phyloP scores from a whole-genome alignment of 2,329 filamentous ascomycete genomes.

The Trichoderma cornu-damae region DNA sequence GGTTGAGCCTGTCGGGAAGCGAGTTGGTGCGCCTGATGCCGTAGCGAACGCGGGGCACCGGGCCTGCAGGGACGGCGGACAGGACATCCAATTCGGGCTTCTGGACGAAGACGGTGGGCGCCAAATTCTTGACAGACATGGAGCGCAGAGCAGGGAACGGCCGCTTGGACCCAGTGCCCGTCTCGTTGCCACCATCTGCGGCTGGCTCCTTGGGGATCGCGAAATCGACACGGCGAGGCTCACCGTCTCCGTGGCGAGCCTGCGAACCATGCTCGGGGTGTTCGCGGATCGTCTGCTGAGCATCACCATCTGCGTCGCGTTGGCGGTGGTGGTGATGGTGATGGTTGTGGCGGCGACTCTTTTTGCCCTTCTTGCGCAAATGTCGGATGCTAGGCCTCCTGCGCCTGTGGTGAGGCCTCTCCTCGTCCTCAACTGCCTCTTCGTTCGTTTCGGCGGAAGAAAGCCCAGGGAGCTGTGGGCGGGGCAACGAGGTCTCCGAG shows the following conservation, averaged over 20 bases:
- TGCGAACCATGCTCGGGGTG: conserved; percentile 12
- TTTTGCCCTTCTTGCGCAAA: conserved; percentile 42
- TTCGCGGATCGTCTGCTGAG: conserved; percentile 32
- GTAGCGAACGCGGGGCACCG: conserved; percentile 53
- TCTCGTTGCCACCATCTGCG: conserved; percentile 28
- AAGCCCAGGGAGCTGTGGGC: conserved; percentile 34
- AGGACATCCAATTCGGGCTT: conserved; percentile 30
- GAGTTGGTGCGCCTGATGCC: conserved; percentile 71
- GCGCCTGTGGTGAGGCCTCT: conserved; percentile 29
- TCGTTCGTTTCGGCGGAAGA: conserved; percentile 38
- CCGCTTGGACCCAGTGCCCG: conserved; percentile 29
- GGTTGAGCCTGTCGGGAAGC: conserved; percentile 59
- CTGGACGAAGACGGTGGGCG: conserved; percentile 64
- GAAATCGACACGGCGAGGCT: conserved; percentile 56
- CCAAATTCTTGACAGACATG: conserved; percentile 62
- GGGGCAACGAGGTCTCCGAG: conserved; percentile 37
- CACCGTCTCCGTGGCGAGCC: conserved; percentile 30
- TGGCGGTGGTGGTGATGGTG: conserved; percentile 33
- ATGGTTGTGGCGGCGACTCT: conserved; percentile 38
- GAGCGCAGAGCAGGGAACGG: conserved; percentile 45
- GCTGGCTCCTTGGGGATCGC: conserved; percentile 34
- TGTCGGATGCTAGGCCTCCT: conserved; percentile 34
- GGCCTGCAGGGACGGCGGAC: conserved; percentile 35
- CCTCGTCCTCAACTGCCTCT: conserved; percentile 43
- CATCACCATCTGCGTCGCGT: conserved; percentile 23